Evolutionary conservation across 345 rosid species (phyloP).

Genomic region (Populus simonii): DNA sequence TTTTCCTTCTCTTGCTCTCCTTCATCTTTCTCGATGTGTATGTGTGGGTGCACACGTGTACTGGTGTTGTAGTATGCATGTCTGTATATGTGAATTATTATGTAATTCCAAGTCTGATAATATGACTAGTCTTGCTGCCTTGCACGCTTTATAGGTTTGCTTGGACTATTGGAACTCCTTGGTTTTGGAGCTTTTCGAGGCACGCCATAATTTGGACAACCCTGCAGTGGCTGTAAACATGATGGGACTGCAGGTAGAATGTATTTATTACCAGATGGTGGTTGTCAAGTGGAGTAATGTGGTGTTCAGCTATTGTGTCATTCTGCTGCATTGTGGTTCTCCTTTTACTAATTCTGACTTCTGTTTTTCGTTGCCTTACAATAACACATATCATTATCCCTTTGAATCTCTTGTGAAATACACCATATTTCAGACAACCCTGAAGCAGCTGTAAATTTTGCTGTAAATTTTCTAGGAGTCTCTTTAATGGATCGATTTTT

Average conservation of each 20-base stretch:
- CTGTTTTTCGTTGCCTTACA: neutral
- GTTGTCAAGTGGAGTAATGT: neutral
- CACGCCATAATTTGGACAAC: slow-evolving; percentile 75
- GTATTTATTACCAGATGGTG: neutral
- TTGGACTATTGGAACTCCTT: slow-evolving; percentile 96
- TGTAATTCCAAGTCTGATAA: neutral
- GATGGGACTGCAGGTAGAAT: slow-evolving; percentile 79
- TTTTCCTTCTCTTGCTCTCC: neutral
- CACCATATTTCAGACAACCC: slow-evolving; percentile 77
- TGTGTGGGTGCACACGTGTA: neutral
- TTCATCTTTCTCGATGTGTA: neutral
- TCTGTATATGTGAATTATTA: neutral
- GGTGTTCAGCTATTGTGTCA: neutral
- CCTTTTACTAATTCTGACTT: neutral
- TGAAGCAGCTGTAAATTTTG: slow-evolving; percentile 45
- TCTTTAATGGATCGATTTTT: neutral
- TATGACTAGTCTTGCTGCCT: neutral
- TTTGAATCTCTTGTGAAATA: slow-evolving; percentile 40
- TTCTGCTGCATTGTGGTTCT: neutral
- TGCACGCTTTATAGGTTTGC: slow-evolving; percentile 60
- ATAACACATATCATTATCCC: neutral
- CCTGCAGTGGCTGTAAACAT: slow-evolving; percentile 65
- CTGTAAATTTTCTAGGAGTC: slow-evolving; percentile 29
- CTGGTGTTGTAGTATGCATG: neutral
- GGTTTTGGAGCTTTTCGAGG: slow-evolving; percentile 89